Base-by-base conservation (phyloP, 2,329 filamentous ascomycete genomes). In the Alternaria arbusti region DNA sequence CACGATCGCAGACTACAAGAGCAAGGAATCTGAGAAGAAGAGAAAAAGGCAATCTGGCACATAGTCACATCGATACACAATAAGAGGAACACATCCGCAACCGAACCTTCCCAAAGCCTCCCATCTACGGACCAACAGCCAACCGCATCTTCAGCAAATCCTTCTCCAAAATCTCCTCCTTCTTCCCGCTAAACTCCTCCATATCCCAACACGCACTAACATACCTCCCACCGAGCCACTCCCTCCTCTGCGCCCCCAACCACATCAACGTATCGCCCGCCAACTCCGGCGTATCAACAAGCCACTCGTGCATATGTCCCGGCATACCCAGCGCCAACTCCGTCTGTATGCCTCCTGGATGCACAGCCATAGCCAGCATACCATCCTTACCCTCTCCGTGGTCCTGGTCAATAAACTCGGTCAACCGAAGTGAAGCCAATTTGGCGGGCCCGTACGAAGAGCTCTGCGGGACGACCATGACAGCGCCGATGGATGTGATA, bases 371-470 rank as follows among this genome's bases (percentile, higher is more conserved):
- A 12, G 64, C 69, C 4, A 72, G 22, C 2, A 77, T 60, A 10
- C 67, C 73, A 15, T 74, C 60, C 1, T 60, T 66, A 0, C 59
- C 57, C 12, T 57, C 36, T 1, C 68, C 67, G 47, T 78, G 62
- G 15, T 87, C 86, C 0, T 74, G 74, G 46, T 80, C 76, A 9
- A 86, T 63, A 61, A 81, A 83, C 68, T 88, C 86, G 0, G 82
- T 84, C 25, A 88, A 79, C 6, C 85, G 79, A 10, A 83, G 67
- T 13, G 86, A 64, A 4, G 85, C 86, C 25, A 86, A 76, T 68
- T 88, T 88, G 20, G 77, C 79, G 0, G 78, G 78, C 57, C 82
- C 80, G 64, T 88, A 88, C 5, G 78, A 77, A 1, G 63, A 59
- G 4, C 51, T 49, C 7, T 63, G 52, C 3, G 56, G 56, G 1